Conservation (phyloP, 495 filamentous ascomycete species). For the Aspergillus bridgeri region DNA sequence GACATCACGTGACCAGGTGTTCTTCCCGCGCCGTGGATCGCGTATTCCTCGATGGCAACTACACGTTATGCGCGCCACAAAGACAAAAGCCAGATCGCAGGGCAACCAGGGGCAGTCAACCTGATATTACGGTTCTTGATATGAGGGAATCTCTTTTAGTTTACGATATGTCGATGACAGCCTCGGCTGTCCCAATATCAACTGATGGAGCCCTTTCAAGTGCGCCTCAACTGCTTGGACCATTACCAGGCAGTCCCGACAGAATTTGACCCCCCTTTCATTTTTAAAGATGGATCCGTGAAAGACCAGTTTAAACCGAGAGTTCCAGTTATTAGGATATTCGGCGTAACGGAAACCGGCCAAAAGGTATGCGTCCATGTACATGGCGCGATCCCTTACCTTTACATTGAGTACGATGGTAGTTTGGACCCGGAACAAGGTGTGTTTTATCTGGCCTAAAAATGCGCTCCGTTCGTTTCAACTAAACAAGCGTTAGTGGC, state of each 20-base stretch:
- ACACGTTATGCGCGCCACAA: conserved; percentile 12
- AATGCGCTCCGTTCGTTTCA: neutral
- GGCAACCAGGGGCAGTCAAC: neutral
- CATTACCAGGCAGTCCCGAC: conserved; percentile 80
- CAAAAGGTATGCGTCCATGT: conserved; percentile 97
- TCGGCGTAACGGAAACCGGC: conserved; percentile 90
- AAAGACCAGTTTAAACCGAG: conserved; percentile 56
- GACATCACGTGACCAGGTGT: conserved; percentile 34
- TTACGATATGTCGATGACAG: conserved; percentile 30
- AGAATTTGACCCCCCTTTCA: conserved; percentile 76
- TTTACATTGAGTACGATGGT: conserved; percentile 84
- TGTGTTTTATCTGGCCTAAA: conserved; percentile 29
- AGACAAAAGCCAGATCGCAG: neutral
- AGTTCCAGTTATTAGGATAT: conserved; percentile 85
- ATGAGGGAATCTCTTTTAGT: conserved; percentile 8
- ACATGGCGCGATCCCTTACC: conserved; percentile 91
- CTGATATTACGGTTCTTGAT: neutral
- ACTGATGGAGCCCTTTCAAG: conserved; percentile 67
- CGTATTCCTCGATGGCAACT: conserved; percentile 11
- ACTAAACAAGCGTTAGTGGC: conserved; percentile 49
- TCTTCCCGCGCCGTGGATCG: conserved; percentile 23
- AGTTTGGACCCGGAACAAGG: conserved; percentile 62
- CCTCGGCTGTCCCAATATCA: conserved; percentile 17
- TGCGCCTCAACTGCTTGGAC: conserved; percentile 93
- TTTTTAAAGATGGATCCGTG: conserved; percentile 49